Percentiles rank a stretch among this genome's conserved stretches.
phyloP scores from a whole-genome alignment of 225 moss, liverwort and hornwort species.

The Pleurozium schreberi region DNA sequence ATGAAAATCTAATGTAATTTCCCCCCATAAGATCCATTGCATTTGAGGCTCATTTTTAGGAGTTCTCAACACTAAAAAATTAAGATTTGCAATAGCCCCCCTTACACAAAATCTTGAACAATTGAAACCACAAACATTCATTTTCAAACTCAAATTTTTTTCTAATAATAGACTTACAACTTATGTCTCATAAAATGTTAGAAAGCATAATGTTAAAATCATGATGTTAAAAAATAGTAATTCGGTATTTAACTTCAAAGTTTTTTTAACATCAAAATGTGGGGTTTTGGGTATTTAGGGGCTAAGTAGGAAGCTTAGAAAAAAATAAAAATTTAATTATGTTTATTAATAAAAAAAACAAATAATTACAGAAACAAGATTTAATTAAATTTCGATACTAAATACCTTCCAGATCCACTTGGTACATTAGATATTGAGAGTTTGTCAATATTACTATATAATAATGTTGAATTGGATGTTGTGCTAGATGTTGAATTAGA shows the following conservation, averaged over 20 bases:
- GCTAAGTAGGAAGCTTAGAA: neutral
- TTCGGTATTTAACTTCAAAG: neutral
- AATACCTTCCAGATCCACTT: conserved; percentile 44
- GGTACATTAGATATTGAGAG: conserved; percentile 72
- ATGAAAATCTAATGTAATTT: neutral
- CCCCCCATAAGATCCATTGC: too few relatives aligned
- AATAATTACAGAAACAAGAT: neutral
- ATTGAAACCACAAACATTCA: neutral
- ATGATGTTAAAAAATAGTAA: too few relatives aligned
- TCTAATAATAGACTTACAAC: neutral
- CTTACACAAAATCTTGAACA: neutral
- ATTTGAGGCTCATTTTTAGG: neutral
- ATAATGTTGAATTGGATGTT: neutral
- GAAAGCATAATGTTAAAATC: too few relatives aligned
- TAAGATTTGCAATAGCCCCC: neutral
- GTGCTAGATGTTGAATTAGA: neutral
- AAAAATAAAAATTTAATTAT: too few relatives aligned
- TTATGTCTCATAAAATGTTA: neutral
- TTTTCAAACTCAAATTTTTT: neutral
- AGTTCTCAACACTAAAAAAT: too few relatives aligned
- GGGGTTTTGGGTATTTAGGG: rapidly evolving
- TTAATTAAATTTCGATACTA: neutral
- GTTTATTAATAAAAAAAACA: neutral
- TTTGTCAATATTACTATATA: conserved; percentile 53
- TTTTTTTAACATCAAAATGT: neutral